Conservation (phyloP, 2,329 filamentous ascomycete genomes). For the Emericellopsis atlantica region DNA sequence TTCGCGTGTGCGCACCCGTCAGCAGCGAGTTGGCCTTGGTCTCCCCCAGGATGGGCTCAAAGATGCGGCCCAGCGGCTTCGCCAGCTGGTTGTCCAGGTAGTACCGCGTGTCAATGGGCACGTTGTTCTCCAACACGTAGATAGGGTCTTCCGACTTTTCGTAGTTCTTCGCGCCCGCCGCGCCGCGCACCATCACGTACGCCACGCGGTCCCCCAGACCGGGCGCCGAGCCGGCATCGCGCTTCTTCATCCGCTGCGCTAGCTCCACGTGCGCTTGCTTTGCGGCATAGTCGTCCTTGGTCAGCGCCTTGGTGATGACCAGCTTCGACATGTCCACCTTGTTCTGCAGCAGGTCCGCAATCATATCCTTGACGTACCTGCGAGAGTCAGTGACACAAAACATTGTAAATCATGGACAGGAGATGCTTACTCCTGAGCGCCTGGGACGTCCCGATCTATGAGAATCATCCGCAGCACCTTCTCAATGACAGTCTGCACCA, state of each 20-base stretch:
- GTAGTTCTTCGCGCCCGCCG: slow-evolving; percentile 84
- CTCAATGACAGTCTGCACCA: slow-evolving; percentile 96
- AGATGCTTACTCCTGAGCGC: slow-evolving; percentile 74
- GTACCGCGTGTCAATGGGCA: slow-evolving; percentile 96
- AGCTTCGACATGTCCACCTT: slow-evolving; percentile 98
- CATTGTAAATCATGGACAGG: background rate
- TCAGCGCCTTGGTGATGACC: slow-evolving; percentile 93
- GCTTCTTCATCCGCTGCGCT: slow-evolving; percentile 91
- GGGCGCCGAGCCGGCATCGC: slow-evolving; percentile 87
- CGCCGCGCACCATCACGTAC: slow-evolving; percentile 93
- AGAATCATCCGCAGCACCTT: slow-evolving; percentile 91
- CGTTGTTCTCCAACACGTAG: slow-evolving; percentile 92
- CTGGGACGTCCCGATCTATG: slow-evolving; percentile 81
- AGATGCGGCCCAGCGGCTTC: slow-evolving; percentile 88
- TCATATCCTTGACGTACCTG: slow-evolving; percentile 92
- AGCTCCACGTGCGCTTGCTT: slow-evolving; percentile 97
- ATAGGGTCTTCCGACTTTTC: slow-evolving; percentile 96
- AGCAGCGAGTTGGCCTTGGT: slow-evolving; percentile 79
- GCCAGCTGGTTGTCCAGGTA: slow-evolving; percentile 97
- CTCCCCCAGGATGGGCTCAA: slow-evolving; percentile 93
- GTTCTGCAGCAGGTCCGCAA: slow-evolving; percentile 90
- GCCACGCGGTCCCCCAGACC: slow-evolving; percentile 90
- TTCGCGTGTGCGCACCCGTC: slow-evolving; percentile 87
- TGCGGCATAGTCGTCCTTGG: slow-evolving; percentile 77
- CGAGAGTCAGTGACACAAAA: too few relatives aligned